Base-by-base conservation (phyloP, 129 eudicot species). In the Helichrysum umbraculigerum region DNA sequence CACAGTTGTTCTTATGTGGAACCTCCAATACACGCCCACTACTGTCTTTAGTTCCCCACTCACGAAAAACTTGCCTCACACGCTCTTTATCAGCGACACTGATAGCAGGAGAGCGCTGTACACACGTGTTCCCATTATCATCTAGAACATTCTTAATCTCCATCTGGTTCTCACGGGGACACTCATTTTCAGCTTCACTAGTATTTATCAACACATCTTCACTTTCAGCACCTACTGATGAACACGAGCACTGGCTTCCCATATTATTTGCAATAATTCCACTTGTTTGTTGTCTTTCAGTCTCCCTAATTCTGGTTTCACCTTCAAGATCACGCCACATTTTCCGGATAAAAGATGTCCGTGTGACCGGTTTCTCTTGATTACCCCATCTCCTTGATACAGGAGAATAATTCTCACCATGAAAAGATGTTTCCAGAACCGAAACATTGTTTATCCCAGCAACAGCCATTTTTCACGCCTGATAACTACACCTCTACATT, bases 261-360 rank as follows among this genome's bases (percentile, higher is more conserved):
- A 10, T 29, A 39, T 54, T 71, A 66, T 61, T 25, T 34, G 66
- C 78, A 35, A 75, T 14, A 47, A 47, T 14, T 70, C 64, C 66
- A 3, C 77, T 77, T n/a, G 29, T 82, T 7, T 80, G 84, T 66
- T 54, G 77, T 28, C 83, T 83, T 59, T 70, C 76, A 7, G 79
- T 66, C 11, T 79, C 83, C 71, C 70, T 72, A 67, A 59, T 68
- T 51, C 70, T 75, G 78, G 67, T 84, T 64, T 91, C 96, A 37
- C 86, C 88, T 84, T 90, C 98, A 29, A 88, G 85, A 74, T 90
- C 97, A 15, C 88, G 86, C 97, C 98, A 93, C 93, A 93, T 82
- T 77, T 90, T 88, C 73, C 87, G 77, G 76, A 90, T 77, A 33
- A 85, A 81, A 76, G 96, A 89, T 71, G 96, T 82, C 25, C 88